Conservation (phyloP, 163 green algal species). For the Picocystis sp. region DNA sequence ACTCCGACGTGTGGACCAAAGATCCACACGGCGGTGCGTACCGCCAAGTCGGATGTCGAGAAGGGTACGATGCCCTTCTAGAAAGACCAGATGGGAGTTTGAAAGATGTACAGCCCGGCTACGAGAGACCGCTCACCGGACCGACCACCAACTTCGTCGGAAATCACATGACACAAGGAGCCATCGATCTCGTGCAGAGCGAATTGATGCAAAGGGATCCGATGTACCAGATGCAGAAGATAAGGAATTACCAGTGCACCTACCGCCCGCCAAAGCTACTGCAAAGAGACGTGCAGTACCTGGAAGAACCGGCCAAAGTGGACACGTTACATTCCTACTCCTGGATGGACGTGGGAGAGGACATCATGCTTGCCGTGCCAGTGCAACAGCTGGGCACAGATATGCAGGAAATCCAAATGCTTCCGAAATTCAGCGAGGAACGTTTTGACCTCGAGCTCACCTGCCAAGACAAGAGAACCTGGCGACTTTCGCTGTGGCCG, state of each 20-base stretch:
- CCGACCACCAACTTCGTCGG: conserved; percentile 78
- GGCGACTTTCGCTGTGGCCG: too few relatives aligned
- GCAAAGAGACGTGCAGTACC: background rate
- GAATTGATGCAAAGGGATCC: conserved; percentile 19
- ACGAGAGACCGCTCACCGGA: conserved; percentile 44
- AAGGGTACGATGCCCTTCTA: conserved; percentile 24
- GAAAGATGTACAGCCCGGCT: conserved; percentile 29
- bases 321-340: too few relatives aligned
- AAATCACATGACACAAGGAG: conserved; percentile 64
- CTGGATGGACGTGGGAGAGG: too few relatives aligned
- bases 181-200: conserved; percentile 57
- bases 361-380: too few relatives aligned
- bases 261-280: conserved; percentile 5
- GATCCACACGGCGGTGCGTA: conserved; percentile 58
- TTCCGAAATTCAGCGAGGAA: too few relatives aligned
- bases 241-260: conserved; percentile 1
- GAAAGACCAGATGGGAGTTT: conserved; percentile 6
- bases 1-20: conserved; percentile 60
- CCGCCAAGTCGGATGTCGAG: conserved; percentile 25
- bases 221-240: conserved; percentile 1
- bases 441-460: too few relatives aligned
- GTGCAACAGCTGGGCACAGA: too few relatives aligned
- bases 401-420: too few relatives aligned
- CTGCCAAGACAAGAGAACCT: too few relatives aligned
- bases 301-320: too few relatives aligned